Conservation (phyloP, 192 early-diverging fungal genomes). For the Rhizoclosmatium globosum region DNA sequence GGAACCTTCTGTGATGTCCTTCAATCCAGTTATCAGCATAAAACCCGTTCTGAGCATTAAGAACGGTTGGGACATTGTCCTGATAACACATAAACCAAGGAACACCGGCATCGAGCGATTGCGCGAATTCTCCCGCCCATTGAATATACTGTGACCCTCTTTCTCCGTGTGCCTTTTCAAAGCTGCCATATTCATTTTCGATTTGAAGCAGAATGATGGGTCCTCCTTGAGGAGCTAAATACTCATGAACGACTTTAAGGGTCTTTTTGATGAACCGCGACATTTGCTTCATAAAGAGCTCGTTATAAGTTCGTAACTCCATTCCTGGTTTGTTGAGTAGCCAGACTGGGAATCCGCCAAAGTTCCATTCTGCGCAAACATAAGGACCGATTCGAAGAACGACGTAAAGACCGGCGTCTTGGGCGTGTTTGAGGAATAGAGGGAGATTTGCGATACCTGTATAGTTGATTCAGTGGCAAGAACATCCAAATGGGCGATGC, state of each 20-base stretch:
- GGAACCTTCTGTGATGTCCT: constrained; percentile 36
- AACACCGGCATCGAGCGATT: constrained; percentile 49
- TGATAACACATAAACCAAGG: constrained; percentile 74
- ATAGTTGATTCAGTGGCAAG: not conserved
- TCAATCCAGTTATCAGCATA: constrained; percentile 62
- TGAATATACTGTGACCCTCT: constrained; percentile 46
- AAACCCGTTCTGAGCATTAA: constrained; percentile 62
- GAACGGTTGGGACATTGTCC: constrained; percentile 42
- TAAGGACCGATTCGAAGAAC: constrained; percentile 70
- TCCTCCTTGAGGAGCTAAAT: constrained; percentile 44
- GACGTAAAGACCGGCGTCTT: constrained; percentile 58
- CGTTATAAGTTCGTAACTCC: not conserved
- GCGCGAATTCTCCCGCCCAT: constrained; percentile 52
- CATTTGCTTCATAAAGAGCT: not conserved
- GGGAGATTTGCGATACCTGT: constrained; percentile 52
- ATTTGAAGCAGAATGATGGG: constrained; percentile 70
- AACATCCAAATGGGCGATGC: not conserved
- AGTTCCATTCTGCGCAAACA: constrained; percentile 69
- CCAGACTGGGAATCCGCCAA: constrained; percentile 71
- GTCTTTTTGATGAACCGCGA: constrained; percentile 2
- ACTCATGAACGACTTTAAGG: constrained; percentile 2
- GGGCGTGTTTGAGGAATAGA: constrained; percentile 57
- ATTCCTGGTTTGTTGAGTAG: constrained; percentile 38
- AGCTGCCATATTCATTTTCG: constrained; percentile 70
- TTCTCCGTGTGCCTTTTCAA: constrained; percentile 29